phyloP scores from a whole-genome alignment of 192 early-diverging fungal species.

The Linderina pennispora region DNA sequence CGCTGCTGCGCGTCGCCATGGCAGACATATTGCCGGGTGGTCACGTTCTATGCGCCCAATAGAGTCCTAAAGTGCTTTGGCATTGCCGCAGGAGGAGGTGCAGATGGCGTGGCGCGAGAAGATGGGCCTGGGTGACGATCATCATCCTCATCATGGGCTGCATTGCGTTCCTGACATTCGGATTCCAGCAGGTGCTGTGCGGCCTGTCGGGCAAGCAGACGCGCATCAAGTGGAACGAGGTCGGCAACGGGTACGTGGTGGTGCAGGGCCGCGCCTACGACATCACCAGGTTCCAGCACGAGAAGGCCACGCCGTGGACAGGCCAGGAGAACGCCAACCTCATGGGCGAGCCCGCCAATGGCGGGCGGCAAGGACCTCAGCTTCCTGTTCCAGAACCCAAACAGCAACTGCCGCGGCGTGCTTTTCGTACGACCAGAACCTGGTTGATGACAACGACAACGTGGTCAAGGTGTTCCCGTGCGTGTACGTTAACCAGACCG shows the following conservation, averaged over 20 bases:
- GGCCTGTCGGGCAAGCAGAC: conserved; percentile 40
- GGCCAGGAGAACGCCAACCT: conserved; percentile 46
- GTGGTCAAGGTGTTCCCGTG: conserved; percentile 68
- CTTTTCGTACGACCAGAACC: conserved; percentile 23
- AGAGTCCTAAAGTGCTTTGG: conserved; percentile 53
- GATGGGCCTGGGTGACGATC: conserved; percentile 74
- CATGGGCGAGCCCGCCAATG: conserved; percentile 49
- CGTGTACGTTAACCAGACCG: conserved; percentile 50
- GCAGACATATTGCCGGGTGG: conserved; percentile 49
- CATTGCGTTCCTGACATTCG: conserved; percentile 86
- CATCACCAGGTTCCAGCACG: conserved; percentile 54
- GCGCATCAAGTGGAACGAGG: conserved; percentile 47
- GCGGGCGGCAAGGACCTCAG: conserved; percentile 64
- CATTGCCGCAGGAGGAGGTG: conserved; percentile 49
- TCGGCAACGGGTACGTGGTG: conserved; percentile 50
- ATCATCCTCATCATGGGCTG: conserved; percentile 64
- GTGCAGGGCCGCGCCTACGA: conserved; percentile 62
- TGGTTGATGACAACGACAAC: conserved; percentile 27
- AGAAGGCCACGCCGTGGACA: conserved; percentile 32
- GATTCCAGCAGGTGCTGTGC: conserved; percentile 62
- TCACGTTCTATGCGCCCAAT: conserved; percentile 53
- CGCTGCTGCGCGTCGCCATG: conserved; percentile 41
- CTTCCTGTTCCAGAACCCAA: conserved; percentile 74
- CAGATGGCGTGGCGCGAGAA: conserved; percentile 91
- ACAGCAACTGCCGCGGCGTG: conserved; percentile 58